A percentile compares a stretch with the other conserved stretches of the same genome.
Evolutionary conservation across 805 yeast genomes (phyloP).

Genomic region (Phaffomyces antillensis): DNA sequence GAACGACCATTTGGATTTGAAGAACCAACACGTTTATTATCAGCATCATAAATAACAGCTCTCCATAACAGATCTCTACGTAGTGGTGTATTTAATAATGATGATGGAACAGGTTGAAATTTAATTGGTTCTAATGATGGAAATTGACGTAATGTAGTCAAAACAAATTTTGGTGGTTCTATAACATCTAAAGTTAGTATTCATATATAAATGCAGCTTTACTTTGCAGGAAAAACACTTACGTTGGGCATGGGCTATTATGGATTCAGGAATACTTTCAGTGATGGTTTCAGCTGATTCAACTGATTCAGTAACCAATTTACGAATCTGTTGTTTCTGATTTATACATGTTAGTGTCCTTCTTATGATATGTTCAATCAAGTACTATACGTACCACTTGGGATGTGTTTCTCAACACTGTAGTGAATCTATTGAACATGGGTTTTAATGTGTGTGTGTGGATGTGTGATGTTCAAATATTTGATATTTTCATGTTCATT

Average conservation of each 20-base stretch:
- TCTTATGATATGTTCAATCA: not conserved
- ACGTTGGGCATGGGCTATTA: slow-evolving; percentile 16
- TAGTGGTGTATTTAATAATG: slow-evolving; percentile 64
- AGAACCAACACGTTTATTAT: slow-evolving; percentile 82
- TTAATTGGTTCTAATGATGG: slow-evolving; percentile 86
- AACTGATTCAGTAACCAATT: slow-evolving; percentile 18
- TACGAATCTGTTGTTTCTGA: slow-evolving; percentile 16
- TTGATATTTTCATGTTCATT: not conserved
- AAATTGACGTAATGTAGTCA: slow-evolving; percentile 73
- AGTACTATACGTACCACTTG: slow-evolving; percentile 2
- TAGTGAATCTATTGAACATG: slow-evolving; percentile 5
- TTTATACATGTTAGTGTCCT: slow-evolving; percentile 3
- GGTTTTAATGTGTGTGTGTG: not conserved
- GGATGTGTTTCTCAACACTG: slow-evolving; percentile 2
- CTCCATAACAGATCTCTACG: slow-evolving; percentile 92
- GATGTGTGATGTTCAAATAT: not conserved
- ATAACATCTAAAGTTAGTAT: slow-evolving; percentile 13
- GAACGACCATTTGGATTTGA: slow-evolving; percentile 82
- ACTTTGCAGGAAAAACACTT: not conserved
- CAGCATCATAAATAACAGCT: slow-evolving; percentile 90
- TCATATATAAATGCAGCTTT: no score
- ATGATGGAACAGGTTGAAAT: slow-evolving; percentile 67
- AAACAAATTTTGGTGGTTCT: slow-evolving; percentile 60
- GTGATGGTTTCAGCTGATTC: slow-evolving; percentile 1
- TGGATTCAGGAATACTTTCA: slow-evolving; percentile 4